Percentiles rank a stretch among this genome's conserved stretches.
These are phyloP conservation scores for Hibiscus syriacus DNA, from an alignment of 345 rosid genomes.

Conservation along the genomic window DNA sequence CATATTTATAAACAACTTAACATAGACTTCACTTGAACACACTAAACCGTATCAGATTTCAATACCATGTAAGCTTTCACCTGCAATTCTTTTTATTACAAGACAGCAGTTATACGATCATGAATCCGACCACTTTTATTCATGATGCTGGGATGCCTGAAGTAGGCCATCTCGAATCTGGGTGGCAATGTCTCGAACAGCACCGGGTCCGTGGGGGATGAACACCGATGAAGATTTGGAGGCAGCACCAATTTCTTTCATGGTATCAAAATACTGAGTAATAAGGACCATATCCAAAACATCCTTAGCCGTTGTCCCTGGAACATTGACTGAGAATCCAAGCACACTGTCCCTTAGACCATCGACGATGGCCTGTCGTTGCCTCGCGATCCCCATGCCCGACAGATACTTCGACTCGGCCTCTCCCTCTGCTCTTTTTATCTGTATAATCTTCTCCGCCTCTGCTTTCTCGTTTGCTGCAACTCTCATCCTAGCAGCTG, in stretches of 20 bases:
- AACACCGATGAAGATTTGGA: too few relatives aligned
- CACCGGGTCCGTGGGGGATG: slow-evolving; percentile 21
- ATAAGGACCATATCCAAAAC: slow-evolving; percentile 4
- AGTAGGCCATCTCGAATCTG: slow-evolving; percentile 1
- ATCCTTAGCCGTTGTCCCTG: slow-evolving; percentile 8
- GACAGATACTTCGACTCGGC: slow-evolving; percentile 44
- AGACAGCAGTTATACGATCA: too few relatives aligned
- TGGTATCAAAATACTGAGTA: too few relatives aligned
- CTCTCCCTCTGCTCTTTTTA: too few relatives aligned
- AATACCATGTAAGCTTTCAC: too few relatives aligned
- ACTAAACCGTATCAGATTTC: too few relatives aligned
- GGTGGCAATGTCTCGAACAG: slow-evolving; percentile 20
- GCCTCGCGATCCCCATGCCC: slow-evolving; percentile 41
- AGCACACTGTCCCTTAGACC: slow-evolving; percentile 29
- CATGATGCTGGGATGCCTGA: slow-evolving; percentile 10
- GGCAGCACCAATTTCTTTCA: too few relatives aligned
- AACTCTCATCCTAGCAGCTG: slow-evolving; percentile 45
- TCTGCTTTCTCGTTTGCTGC: slow-evolving; percentile 27
- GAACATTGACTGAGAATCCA: slow-evolving; percentile 3
- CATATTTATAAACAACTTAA: too few relatives aligned
- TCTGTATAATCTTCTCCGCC: too few relatives aligned
- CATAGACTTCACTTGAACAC: too few relatives aligned
- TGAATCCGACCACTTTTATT: neutral
- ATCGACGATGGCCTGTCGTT: slow-evolving; percentile 47
- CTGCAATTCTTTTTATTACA: too few relatives aligned